A percentile compares a stretch with the other conserved stretches of the same genome.
phyloP scores from a whole-genome alignment of 208 protist genomes.

The Novymonas esmeraldas region DNA sequence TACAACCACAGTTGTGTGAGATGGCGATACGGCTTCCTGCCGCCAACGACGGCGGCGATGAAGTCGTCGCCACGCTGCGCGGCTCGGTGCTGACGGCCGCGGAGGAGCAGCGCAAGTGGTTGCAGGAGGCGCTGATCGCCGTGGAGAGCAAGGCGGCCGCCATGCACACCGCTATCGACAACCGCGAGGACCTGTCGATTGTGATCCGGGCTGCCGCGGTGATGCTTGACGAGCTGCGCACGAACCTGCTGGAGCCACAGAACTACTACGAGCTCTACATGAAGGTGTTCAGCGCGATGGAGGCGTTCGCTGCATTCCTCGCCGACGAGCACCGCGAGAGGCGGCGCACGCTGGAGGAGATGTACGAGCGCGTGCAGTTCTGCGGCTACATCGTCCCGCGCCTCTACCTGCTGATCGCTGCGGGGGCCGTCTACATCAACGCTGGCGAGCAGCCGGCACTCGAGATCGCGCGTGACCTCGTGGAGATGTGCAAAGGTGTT shows the following conservation, averaged over 20 bases:
- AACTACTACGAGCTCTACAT: slow-evolving; percentile 99
- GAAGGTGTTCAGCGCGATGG: slow-evolving; percentile 92
- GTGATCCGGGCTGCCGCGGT: slow-evolving; percentile 65
- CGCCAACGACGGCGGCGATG: neutral
- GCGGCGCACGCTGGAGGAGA: slow-evolving; percentile 68
- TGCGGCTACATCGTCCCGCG: slow-evolving; percentile 97
- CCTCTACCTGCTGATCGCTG: slow-evolving; percentile 97
- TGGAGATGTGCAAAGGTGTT: slow-evolving; percentile 99
- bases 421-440: slow-evolving; percentile 96
- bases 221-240: slow-evolving; percentile 97
- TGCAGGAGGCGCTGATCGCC: slow-evolving; percentile 70
- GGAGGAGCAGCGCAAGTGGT: slow-evolving; percentile 93
- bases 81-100: slow-evolving; percentile 70
- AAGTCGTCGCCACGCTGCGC: slow-evolving; percentile 52
- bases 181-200: slow-evolving; percentile 33
- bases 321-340: slow-evolving; percentile 65
- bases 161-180: slow-evolving; percentile 84
- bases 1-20: too few relatives aligned
- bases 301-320: slow-evolving; percentile 89
- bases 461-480: slow-evolving; percentile 97
- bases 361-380: slow-evolving; percentile 99
- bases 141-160: slow-evolving; percentile 71
- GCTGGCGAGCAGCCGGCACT: slow-evolving; percentile 84
- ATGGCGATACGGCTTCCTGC: slow-evolving; percentile 27
- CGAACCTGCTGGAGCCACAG: slow-evolving; percentile 94